Percentiles rank a stretch among this genome's conserved stretches.
These are phyloP conservation scores for Amesomyces nigricolor DNA, from an alignment of 2,329 filamentous ascomycete species.

Conservation along the genomic window DNA sequence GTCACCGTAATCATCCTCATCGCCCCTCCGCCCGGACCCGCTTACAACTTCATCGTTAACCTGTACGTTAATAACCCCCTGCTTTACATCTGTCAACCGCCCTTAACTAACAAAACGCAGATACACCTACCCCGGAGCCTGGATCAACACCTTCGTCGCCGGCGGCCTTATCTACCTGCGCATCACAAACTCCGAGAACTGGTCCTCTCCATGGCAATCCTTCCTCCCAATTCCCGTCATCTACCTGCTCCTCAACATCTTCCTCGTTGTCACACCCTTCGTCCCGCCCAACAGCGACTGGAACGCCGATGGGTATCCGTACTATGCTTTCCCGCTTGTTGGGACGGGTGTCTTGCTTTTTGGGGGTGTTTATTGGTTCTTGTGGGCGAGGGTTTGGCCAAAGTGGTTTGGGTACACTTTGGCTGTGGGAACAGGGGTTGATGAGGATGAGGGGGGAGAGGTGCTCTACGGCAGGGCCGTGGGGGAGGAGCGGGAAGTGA, in stretches of 20 bases:
- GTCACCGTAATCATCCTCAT: slow-evolving; percentile 60
- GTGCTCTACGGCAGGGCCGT: slow-evolving; percentile 21
- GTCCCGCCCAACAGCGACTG: slow-evolving; percentile 46
- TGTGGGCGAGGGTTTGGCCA: slow-evolving; percentile 48
- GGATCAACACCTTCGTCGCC: slow-evolving; percentile 49
- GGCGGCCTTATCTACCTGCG: slow-evolving; percentile 49
- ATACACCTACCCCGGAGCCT: slow-evolving; percentile 47
- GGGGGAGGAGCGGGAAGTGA: neutral
- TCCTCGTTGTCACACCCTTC: slow-evolving; percentile 49
- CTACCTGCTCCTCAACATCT: slow-evolving; percentile 47
- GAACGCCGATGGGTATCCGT: slow-evolving; percentile 47
- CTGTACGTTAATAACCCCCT: slow-evolving; percentile 32
- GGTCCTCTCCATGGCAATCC: slow-evolving; percentile 49
- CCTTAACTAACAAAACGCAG: slow-evolving; percentile 19
- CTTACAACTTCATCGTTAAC: slow-evolving; percentile 62
- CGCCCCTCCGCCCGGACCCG: slow-evolving; percentile 60
- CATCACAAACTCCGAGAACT: slow-evolving; percentile 44
- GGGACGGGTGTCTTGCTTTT: slow-evolving; percentile 47
- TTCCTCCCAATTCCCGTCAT: slow-evolving; percentile 43
- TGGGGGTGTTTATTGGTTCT: slow-evolving; percentile 47
- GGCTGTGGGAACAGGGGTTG: slow-evolving; percentile 39
- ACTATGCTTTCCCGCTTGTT: slow-evolving; percentile 52
- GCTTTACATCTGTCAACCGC: no score
- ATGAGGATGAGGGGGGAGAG: slow-evolving; percentile 37
- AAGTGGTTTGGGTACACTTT: slow-evolving; percentile 45